Evolutionary conservation across 2,329 filamentous ascomycete genomes (phyloP), one percentile per base, ranked within the genome.

Genomic region (Neodidymelliopsis sp.): DNA sequence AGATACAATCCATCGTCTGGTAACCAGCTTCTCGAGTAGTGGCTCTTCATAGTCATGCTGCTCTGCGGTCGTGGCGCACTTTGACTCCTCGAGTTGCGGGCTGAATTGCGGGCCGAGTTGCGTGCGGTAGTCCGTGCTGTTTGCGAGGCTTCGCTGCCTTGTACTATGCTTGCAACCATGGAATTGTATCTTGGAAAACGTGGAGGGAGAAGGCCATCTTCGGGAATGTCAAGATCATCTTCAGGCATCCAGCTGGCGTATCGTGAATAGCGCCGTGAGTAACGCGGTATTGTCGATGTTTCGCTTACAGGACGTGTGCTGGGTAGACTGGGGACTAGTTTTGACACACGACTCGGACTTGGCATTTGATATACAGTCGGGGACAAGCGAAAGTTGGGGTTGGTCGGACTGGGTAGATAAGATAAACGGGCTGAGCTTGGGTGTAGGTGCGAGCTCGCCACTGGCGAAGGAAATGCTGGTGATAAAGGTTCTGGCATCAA

Each of bases 1-100:
- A 65, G 46, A 31, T 62, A 65, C 20, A 65, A 18, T 5, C 59
- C 62, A 16, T 62, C 60, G 1, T 60, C 57, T n/a, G 62, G 62
- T 16, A 65, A 30, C 62, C 62, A 63, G 27, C 60, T 63, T 24
- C 56, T 39, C 3, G 62, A 62, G 15, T 53, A 46, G 25, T 49
- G 60, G 13, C 53, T 56, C 7, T 46, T 52, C 22, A 54, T 55
- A 9, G 57, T 59, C 37, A 42, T 52, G 2, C 43, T 54, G 19
- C 54, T 62, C 2, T 54, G 48, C n/a, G 47, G 44, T 30, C 40
- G 47, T 5, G 29, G 40, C 7, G 36, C 30, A 13, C 35, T 31
- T 28, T 35, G 39, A 31, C 40, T 44, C 35, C 39, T 34, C 9
- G 29, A 38, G 8, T 49, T 30, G 15, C 40, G 39, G 15, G 28